Percentiles rank a stretch among this genome's conserved stretches.
Conservation (phyloP, 805 yeast genomes). For the Ogataea salicorniae region DNA sequence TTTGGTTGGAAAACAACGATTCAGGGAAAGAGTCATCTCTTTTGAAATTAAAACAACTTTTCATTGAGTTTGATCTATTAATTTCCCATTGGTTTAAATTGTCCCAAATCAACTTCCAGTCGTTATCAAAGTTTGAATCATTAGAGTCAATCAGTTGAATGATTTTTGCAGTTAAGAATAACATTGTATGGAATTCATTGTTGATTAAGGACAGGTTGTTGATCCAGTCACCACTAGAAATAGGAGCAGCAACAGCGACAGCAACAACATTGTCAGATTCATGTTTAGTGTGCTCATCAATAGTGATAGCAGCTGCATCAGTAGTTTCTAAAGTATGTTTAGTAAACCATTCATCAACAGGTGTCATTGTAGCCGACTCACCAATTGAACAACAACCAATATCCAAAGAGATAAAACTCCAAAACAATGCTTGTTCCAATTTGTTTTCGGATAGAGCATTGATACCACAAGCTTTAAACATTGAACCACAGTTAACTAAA, state of each 20-base stretch:
- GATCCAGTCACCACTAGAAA: conserved; percentile 2
- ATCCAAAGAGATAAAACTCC: conserved; percentile 42
- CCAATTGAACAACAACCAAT: conserved; percentile 29
- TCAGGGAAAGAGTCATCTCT: conserved; percentile 34
- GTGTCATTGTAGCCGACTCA: conserved; percentile 18
- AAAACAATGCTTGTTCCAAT: conserved; percentile 36
- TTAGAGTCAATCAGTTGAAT: conserved; percentile 29
- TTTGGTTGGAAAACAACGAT: conserved; percentile 32
- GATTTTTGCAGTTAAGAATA: conserved; percentile 27
- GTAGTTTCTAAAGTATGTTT: not conserved
- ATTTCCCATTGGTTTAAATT: conserved; percentile 35
- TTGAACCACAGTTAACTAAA: conserved; percentile 34
- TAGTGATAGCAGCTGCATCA: not conserved
- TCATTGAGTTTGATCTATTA: conserved; percentile 32
- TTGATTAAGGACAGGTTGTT: not conserved
- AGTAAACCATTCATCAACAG: conserved; percentile 12
- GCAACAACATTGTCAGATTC: no score
- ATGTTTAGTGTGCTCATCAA: not conserved
- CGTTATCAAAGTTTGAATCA: conserved; percentile 28
- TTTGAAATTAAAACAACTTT: conserved; percentile 27
- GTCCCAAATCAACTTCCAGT: conserved; percentile 38
- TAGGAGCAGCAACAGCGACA: not conserved
- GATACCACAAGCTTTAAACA: conserved; percentile 34
- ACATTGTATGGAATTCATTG: conserved; percentile 16
- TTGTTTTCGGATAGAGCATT: conserved; percentile 32